Base-by-base conservation (phyloP, 2,329 filamentous ascomycete species). In the Cordyceps cicadae region DNA sequence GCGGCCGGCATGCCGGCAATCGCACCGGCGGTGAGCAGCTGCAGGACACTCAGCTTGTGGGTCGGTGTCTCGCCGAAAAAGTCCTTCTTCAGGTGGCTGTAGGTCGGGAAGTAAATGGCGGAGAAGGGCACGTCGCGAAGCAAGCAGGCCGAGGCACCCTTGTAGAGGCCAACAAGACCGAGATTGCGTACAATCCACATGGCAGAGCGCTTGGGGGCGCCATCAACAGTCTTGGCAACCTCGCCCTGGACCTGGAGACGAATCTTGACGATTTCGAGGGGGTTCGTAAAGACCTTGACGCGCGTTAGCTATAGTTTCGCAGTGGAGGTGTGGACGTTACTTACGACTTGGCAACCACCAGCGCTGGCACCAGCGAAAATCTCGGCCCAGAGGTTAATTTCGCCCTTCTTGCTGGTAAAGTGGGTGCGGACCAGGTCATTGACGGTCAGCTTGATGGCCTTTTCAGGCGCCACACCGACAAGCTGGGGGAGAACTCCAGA, bases 191-290 rank as follows among this genome's bases (percentile, higher is more conserved):
- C 89, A 67, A 99, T 97, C 94, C 94, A 99, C 80, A 97, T 89
- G 62, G 94, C 94, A 12, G 92, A 96, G 66, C 94, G 89, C 75
- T 89, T 92, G 57, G 90, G 90, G 17, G 88, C 84, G 62, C 87
- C 88, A 65, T 94, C 89, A 29, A 90, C 86, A 53, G 81, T 89
- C 79, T 97, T 97, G 65, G 91, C 88, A 48, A 97, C 87, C 76
- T 99, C 94, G 62, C 94, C 94, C 78, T 99, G 94, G 26, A 99
- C 89, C 75, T 99, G 94, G 58, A 99, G 86, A 66, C 94, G 89
- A 72, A 99, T 99, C 81, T 99, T 99, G 79, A 99, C 94, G 71
- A 99, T 99, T 75, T 99, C 94, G 19, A 99, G 86, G 29, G 94
- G 94, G 75, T 97, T 99, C 67, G 92, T 97, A 77, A 97, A 97